Evolutionary conservation across 2,329 filamentous ascomycete genomes (phyloP).

Genomic region (Alternaria longipes): DNA sequence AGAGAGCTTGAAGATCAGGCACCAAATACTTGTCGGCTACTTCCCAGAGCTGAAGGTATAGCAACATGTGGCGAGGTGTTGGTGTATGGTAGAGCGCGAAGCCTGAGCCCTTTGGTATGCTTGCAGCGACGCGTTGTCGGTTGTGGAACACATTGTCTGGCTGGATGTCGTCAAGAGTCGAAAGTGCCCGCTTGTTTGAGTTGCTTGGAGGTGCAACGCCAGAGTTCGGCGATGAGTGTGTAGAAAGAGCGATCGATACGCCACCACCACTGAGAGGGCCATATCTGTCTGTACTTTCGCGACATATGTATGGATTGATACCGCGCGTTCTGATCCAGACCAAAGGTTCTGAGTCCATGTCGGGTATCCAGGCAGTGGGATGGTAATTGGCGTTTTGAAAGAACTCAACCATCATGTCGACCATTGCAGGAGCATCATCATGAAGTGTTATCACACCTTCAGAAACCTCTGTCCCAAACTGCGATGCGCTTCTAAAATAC

Average conservation of each 20-base stretch:
- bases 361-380: background rate
- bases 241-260: background rate
- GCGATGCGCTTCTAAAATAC: background rate
- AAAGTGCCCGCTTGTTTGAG: background rate
- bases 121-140: background rate
- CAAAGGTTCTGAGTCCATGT: background rate
- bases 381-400: background rate
- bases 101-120: background rate
- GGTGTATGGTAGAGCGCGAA: background rate
- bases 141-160: background rate
- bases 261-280: background rate
- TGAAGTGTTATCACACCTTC: background rate
- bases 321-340: background rate
- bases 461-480: background rate
- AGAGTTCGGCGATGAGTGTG: background rate
- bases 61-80: constrained; percentile 1
- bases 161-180: background rate
- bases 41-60: background rate
- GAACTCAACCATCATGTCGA: background rate
- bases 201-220: background rate
- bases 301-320: background rate
- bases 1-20: background rate
- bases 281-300: background rate
- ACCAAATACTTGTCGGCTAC: background rate
- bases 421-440: background rate